These are phyloP conservation scores for Populus hybrid DNA, from an alignment of 441 rosid genomes.

Conservation along the genomic window DNA sequence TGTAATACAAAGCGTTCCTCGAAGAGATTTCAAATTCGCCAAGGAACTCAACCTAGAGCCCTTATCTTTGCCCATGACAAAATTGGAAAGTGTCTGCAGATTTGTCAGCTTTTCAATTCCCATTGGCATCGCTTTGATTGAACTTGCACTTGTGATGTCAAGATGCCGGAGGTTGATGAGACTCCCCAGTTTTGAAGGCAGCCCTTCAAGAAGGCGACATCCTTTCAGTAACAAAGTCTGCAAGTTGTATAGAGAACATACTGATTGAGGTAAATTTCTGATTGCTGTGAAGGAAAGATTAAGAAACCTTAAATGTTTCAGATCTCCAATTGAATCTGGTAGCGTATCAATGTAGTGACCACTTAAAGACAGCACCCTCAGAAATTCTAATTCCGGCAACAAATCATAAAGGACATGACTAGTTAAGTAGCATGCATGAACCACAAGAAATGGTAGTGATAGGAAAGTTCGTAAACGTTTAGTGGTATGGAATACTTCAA, in stretches of 20 bases:
- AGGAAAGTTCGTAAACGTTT: constrained; percentile 15
- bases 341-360: not conserved
- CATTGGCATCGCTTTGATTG: constrained; percentile 7
- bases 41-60: not conserved
- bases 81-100: not conserved
- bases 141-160: not conserved
- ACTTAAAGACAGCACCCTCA: constrained; percentile 6
- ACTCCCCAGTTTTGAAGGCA: constrained; percentile 2
- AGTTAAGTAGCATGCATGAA: not conserved
- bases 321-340: not conserved
- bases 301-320: constrained; percentile 9
- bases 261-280: not conserved
- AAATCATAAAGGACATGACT: not conserved
- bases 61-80: not conserved
- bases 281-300: not conserved
- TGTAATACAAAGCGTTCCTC: not conserved
- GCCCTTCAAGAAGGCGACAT: not conserved
- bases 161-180: constrained; percentile 9
- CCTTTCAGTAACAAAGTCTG: not conserved
- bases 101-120: not conserved
- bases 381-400: not conserved
- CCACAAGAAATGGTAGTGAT: not conserved
- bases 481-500: not conserved
- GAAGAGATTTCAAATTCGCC: not conserved
- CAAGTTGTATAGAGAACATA: not conserved